Evolutionary conservation across 768 basidiomycete genomes (phyloP).

Genomic region (Suillus ampliporus): DNA sequence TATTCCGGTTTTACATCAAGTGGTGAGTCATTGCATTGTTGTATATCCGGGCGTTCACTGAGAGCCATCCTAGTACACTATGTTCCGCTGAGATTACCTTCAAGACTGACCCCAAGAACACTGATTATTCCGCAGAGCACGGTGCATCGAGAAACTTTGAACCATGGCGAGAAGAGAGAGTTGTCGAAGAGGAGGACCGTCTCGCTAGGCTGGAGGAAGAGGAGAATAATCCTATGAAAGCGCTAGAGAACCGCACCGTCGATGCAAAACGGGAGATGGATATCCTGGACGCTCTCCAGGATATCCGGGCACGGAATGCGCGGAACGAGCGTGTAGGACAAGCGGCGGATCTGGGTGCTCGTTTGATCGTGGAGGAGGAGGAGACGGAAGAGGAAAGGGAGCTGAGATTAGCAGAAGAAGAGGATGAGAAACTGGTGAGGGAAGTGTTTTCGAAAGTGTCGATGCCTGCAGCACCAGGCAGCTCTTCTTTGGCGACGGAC

Average conservation of each 20-base stretch:
- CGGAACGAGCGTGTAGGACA: constrained; percentile 88
- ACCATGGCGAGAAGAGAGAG: constrained; percentile 89
- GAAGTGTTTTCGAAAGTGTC: constrained; percentile 83
- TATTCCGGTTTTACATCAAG: constrained; percentile 92
- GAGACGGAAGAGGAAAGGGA: constrained; percentile 80
- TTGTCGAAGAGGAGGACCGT: constrained; percentile 81
- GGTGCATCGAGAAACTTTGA: constrained; percentile 98
- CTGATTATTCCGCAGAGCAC: constrained; percentile 92
- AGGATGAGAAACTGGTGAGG: constrained; percentile 90
- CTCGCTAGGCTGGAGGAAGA: constrained; percentile 88
- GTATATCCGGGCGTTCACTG: constrained; percentile 2
- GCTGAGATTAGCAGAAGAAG: constrained; percentile 76
- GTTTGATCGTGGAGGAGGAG: constrained; percentile 68
- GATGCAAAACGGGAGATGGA: constrained; percentile 99
- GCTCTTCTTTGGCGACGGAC: constrained; percentile 31
- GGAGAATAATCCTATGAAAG: constrained; percentile 97
- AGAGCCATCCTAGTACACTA: constrained; percentile 66
- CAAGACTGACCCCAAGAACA: constrained; percentile 99
- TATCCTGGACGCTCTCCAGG: constrained; percentile 93
- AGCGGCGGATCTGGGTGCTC: constrained; percentile 68
- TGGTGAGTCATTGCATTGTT: constrained; percentile 60
- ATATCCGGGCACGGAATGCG: constrained; percentile 85
- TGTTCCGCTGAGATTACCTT: constrained; percentile 99
- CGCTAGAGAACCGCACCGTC: constrained; percentile 87
- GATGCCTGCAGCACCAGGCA: constrained; percentile 34